Conservation (phyloP, 2,329 filamentous ascomycete species). For the Xylariaceae sp. region DNA sequence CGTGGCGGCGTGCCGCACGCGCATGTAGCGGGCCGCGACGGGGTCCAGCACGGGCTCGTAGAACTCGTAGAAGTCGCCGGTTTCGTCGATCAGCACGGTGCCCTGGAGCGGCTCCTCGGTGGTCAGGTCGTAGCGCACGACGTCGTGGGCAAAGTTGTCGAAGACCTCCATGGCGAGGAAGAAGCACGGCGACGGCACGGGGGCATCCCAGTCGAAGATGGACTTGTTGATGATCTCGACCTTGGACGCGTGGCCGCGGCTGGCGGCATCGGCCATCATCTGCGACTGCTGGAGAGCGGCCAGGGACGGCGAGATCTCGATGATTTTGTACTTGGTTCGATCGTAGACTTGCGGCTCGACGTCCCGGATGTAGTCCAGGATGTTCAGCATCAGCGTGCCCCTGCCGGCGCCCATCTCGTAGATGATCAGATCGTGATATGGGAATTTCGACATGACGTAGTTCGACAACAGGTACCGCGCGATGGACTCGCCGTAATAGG, state of each 20-base stretch:
- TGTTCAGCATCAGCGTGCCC: constrained; percentile 96
- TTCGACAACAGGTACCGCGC: constrained; percentile 94
- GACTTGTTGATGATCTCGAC: constrained; percentile 94
- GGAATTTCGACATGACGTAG: constrained; percentile 90
- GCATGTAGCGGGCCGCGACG: constrained; percentile 74
- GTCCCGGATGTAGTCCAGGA: constrained; percentile 91
- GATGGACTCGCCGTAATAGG: constrained; percentile 94
- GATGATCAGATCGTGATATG: constrained; percentile 94
- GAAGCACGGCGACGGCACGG: constrained; percentile 90
- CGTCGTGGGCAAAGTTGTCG: constrained; percentile 96
- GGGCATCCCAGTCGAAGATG: constrained; percentile 88
- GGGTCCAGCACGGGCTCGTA: constrained; percentile 79
- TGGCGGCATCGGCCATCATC: constrained; percentile 61
- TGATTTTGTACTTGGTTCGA: constrained; percentile 89
- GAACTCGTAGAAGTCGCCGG: constrained; percentile 93
- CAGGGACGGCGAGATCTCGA: constrained; percentile 84
- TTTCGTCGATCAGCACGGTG: constrained; percentile 75
- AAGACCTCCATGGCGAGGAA: constrained; percentile 98
- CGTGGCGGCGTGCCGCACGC: constrained; percentile 75
- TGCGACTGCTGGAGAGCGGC: constrained; percentile 73
- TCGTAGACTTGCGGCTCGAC: constrained; percentile 88
- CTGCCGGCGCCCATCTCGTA: constrained; percentile 99
- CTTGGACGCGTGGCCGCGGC: constrained; percentile 72
- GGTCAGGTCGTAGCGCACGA: constrained; percentile 79
- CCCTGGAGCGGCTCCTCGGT: constrained; percentile 85